Evolutionary conservation across 106 monocot genomes (phyloP).

Genomic region (Dendrobium catenatum): DNA sequence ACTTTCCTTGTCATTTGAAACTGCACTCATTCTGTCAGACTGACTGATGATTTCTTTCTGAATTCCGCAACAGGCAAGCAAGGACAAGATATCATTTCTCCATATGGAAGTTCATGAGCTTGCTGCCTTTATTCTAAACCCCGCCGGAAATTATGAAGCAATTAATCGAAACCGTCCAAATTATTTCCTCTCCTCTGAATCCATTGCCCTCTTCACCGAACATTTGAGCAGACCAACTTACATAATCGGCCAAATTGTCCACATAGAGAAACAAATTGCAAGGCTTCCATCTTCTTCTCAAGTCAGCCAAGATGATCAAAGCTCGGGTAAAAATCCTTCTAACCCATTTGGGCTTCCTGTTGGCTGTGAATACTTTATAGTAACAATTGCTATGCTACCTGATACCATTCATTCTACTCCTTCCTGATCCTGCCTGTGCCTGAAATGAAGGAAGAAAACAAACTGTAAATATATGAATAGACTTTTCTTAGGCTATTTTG

Average conservation of each 20-base stretch:
- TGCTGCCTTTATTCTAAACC: conserved; percentile 73
- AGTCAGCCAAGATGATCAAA: conserved; percentile 18
- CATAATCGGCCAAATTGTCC: conserved; percentile 92
- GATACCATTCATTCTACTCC: conserved; percentile 44
- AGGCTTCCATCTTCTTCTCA: conserved; percentile 13
- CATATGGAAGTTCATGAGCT: conserved; percentile 82
- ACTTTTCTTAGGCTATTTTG: conserved; percentile 6
- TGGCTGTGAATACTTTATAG: conserved; percentile 90
- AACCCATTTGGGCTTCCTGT: conserved; percentile 68
- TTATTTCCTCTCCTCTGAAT: conserved; percentile 92
- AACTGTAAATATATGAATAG: conserved; percentile 16
- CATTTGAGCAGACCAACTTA: conserved; percentile 46
- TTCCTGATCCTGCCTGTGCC: conserved; percentile 68
- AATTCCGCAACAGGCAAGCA: conserved; percentile 51
- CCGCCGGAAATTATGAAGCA: conserved; percentile 72
- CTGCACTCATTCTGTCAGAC: background rate
- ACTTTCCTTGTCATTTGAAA: background rate
- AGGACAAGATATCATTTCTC: conserved; percentile 86
- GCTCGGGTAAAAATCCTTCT: background rate
- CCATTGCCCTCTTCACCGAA: conserved; percentile 79
- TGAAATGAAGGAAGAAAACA: conserved; percentile 76
- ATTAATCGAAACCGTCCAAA: conserved; percentile 59
- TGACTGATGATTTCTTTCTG: background rate
- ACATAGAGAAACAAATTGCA: conserved; percentile 58
- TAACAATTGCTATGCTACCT: conserved; percentile 93